phyloP scores from a whole-genome alignment of 192 early-diverging fungal genomes.

The Backusella westeae region DNA sequence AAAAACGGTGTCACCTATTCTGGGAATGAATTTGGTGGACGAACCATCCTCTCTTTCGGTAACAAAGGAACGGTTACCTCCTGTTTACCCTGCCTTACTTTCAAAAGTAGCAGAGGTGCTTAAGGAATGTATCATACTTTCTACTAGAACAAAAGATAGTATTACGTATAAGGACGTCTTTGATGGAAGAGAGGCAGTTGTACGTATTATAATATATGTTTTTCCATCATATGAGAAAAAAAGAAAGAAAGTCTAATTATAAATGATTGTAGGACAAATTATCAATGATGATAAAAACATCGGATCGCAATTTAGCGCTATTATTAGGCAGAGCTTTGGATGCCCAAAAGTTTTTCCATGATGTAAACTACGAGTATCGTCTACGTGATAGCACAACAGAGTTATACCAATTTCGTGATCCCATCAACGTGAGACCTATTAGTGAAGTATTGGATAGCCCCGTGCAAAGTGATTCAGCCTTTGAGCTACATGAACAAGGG shows the following conservation, averaged over 20 bases:
- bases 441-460: neutral
- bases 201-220: slow-evolving; percentile 30
- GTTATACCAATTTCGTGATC: slow-evolving; percentile 76
- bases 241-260: slow-evolving; percentile 2
- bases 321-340: slow-evolving; percentile 86
- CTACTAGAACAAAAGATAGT: slow-evolving; percentile 69
- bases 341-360: slow-evolving; percentile 88
- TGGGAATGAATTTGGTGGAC: neutral
- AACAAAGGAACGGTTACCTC: slow-evolving; percentile 27
- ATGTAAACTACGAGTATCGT: slow-evolving; percentile 85
- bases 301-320: slow-evolving; percentile 84
- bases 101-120: slow-evolving; percentile 69
- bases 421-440: slow-evolving; percentile 13
- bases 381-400: slow-evolving; percentile 79
- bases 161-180: slow-evolving; percentile 85
- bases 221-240: neutral
- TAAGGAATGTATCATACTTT: slow-evolving; percentile 51
- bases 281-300: slow-evolving; percentile 72
- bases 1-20: neutral
- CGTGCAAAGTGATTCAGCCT: neutral
- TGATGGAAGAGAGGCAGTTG: slow-evolving; percentile 86
- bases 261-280: slow-evolving; percentile 65
- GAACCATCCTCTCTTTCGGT: neutral
- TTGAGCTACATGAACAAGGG: neutral
- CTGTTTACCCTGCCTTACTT: slow-evolving; percentile 74